Evolutionary conservation across 306 rosid genomes (phyloP).

Genomic region (Nissolia schottii): DNA sequence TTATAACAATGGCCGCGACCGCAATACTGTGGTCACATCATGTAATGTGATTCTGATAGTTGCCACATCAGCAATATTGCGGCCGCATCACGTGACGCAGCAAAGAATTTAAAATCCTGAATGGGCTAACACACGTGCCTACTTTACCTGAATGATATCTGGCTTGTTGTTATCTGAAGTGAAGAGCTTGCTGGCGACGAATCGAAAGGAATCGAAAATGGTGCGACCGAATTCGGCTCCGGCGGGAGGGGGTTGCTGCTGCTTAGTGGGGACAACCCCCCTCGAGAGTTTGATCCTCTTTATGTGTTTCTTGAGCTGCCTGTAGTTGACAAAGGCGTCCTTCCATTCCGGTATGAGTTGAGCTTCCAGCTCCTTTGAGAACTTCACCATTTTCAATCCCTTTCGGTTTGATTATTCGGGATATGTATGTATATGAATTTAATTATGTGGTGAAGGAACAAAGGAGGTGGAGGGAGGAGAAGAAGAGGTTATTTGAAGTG

Average conservation of each 20-base stretch:
- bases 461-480: neutral
- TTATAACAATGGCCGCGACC: too few species aligned
- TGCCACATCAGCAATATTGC: too few species aligned
- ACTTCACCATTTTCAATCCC: constrained; percentile 93
- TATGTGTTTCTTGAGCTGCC: constrained; percentile 67
- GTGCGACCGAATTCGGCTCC: constrained; percentile 44
- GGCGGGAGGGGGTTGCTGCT: neutral
- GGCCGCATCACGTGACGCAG: too few species aligned
- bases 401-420: neutral
- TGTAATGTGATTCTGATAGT: too few species aligned
- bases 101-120: too few species aligned
- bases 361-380: constrained; percentile 93
- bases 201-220: constrained; percentile 45
- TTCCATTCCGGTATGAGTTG: constrained; percentile 92
- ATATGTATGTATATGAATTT: neutral
- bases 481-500: neutral
- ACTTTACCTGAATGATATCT: constrained; percentile 48
- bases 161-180: constrained; percentile 11
- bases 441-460: neutral
- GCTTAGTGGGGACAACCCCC: constrained; percentile 33
- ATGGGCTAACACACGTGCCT: too few species aligned
- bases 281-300: constrained; percentile 60
- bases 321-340: constrained; percentile 69
- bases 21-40: too few species aligned
- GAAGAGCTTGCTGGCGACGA: constrained; percentile 20